A percentile compares a stretch with the other conserved stretches of the same genome.
Evolutionary conservation across 177 flowering plant species (phyloP).

Genomic region (Vitis hybrid): DNA sequence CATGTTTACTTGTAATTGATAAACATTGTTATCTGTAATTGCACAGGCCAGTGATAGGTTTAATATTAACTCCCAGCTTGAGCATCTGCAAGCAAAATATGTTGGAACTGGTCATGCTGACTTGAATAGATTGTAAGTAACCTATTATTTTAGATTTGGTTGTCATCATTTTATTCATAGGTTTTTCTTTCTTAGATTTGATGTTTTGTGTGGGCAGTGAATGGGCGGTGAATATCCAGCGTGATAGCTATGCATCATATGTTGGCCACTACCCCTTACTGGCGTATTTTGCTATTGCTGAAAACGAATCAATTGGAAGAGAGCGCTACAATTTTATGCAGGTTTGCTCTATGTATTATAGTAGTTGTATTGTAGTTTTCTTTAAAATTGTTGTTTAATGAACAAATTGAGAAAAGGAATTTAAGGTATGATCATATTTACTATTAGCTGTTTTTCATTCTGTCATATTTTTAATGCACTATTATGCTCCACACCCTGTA

Average conservation of each 20-base stretch:
- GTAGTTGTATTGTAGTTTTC: too few relatives aligned
- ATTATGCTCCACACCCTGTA: too few relatives aligned
- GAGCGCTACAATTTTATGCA: constrained; percentile 99
- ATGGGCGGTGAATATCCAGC: constrained; percentile 98
- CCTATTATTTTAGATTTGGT: neutral
- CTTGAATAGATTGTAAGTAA: constrained; percentile 79
- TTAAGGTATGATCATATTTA: too few relatives aligned
- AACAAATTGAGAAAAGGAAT: neutral
- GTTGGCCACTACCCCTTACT: constrained; percentile 89
- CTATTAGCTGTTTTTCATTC: neutral
- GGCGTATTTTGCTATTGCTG: constrained; percentile 89
- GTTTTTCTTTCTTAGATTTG: neutral
- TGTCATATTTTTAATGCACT: neutral
- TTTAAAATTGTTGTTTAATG: neutral
- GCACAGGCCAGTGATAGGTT: constrained; percentile 97
- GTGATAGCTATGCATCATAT: constrained; percentile 96
- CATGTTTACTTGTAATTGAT: neutral
- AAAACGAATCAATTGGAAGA: constrained; percentile 96
- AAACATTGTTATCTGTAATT: neutral
- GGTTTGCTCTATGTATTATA: constrained; percentile 35
- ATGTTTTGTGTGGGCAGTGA: constrained; percentile 50
- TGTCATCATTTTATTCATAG: neutral
- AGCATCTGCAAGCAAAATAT: constrained; percentile 97
- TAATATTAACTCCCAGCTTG: constrained; percentile 97
- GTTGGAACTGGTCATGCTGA: constrained; percentile 99